Percentiles rank a stretch among this genome's conserved stretches.
phyloP scores from a whole-genome alignment of 768 basidiomycete genomes.

The Suillus spraguei region DNA sequence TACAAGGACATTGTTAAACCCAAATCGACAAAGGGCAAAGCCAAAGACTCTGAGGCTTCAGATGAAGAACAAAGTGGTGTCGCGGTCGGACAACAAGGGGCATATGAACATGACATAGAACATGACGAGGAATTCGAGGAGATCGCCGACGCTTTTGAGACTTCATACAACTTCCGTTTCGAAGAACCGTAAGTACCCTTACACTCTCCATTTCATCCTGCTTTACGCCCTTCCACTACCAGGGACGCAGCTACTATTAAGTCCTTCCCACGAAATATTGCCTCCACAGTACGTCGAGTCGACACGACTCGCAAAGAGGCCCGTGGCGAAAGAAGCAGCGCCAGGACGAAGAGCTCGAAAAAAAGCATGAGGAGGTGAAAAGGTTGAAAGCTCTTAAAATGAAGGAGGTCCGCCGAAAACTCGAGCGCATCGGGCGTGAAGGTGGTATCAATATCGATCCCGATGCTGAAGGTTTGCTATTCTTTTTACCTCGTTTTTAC shows the following conservation, averaged over 20 bases:
- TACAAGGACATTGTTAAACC: conserved; percentile 71
- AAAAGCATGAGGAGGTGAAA: conserved; percentile 71
- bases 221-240: conserved; percentile 9
- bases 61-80: conserved; percentile 18
- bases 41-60: conserved; percentile 20
- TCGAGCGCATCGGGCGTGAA: conserved; percentile 72
- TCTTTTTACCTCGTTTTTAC: not conserved
- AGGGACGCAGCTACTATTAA: conserved; percentile 69
- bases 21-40: conserved; percentile 2
- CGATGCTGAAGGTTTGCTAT: conserved; percentile 24
- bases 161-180: conserved; percentile 97
- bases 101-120: conserved; percentile 37
- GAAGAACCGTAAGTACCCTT: conserved; percentile 81
- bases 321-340: conserved; percentile 73
- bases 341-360: conserved; percentile 51
- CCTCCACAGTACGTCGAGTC: conserved; percentile 65
- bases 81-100: conserved; percentile 27
- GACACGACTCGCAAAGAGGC: conserved; percentile 84
- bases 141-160: conserved; percentile 89
- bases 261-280: conserved; percentile 75
- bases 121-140: conserved; percentile 87
- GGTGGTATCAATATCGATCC: conserved; percentile 53
- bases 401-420: conserved; percentile 74
- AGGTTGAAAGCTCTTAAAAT: conserved; percentile 83
- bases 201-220: not conserved